Conservation (phyloP, 2,329 filamentous ascomycete genomes). For the Chrysoporthe deuterocubensis region DNA sequence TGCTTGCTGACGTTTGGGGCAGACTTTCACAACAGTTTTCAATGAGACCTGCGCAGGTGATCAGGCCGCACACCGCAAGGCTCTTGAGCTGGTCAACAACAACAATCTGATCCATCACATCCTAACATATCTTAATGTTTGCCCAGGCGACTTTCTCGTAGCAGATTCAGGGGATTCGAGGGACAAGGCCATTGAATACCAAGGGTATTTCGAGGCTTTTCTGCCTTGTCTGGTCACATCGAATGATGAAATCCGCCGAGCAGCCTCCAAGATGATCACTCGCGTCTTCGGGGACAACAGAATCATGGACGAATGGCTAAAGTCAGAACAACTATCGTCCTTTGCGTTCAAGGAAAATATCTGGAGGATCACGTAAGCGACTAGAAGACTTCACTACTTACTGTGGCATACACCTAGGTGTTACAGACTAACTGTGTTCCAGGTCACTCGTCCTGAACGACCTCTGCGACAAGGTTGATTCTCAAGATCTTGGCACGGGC, state of each 20-base stretch:
- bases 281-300: slow-evolving; percentile 49
- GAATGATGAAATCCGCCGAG: slow-evolving; percentile 52
- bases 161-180: slow-evolving; percentile 40
- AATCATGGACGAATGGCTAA: slow-evolving; percentile 42
- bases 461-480: slow-evolving; percentile 53
- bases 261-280: slow-evolving; percentile 53
- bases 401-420: neutral
- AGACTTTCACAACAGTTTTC: slow-evolving; percentile 46
- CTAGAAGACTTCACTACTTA: slow-evolving; percentile 11
- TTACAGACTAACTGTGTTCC: slow-evolving; percentile 6
- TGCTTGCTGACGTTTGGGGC: slow-evolving; percentile 14
- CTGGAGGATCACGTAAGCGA: slow-evolving; percentile 56
- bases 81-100: slow-evolving; percentile 44
- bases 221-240: slow-evolving; percentile 58
- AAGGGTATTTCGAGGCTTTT: slow-evolving; percentile 55
- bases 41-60: slow-evolving; percentile 45
- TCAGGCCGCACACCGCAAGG: slow-evolving; percentile 44
- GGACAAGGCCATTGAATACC: slow-evolving; percentile 44
- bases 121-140: slow-evolving; percentile 60
- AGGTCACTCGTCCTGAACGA: slow-evolving; percentile 51
- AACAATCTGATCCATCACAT: slow-evolving; percentile 55
- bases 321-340: slow-evolving; percentile 43
- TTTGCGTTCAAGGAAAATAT: slow-evolving; percentile 48
- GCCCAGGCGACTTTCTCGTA: slow-evolving; percentile 53
- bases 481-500: slow-evolving; percentile 47